A percentile compares a stretch with the other conserved stretches of the same genome.
Conservation (phyloP, 1,284 basidiomycete genomes). For the Laetiporus sulphureus region DNA sequence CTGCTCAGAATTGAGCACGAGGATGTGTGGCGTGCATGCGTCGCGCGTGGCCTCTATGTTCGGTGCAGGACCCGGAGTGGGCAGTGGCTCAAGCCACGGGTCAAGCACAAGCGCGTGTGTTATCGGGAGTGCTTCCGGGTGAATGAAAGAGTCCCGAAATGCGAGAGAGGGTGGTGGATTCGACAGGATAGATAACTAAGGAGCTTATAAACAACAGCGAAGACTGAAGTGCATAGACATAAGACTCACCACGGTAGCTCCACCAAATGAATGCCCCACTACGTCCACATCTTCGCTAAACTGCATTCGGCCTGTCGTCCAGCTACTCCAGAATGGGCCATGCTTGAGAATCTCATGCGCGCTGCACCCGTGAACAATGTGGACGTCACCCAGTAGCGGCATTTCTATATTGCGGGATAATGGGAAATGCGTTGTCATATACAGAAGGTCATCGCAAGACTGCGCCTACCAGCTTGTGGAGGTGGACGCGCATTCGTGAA, state of each 20-base stretch:
- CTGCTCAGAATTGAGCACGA: constrained; percentile 67
- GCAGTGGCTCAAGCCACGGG: constrained; percentile 74
- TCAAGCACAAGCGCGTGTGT: constrained; percentile 57
- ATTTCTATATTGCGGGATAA: constrained; percentile 3
- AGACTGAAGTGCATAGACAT: constrained; percentile 12
- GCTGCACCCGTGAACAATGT: constrained; percentile 12
- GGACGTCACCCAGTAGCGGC: constrained; percentile 3
- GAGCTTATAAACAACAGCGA: neutral
- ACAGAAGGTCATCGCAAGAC: neutral
- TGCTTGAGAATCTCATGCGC: constrained; percentile 8
- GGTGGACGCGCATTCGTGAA: constrained; percentile 9
- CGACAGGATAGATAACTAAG: constrained; percentile 49
- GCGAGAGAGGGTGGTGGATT: constrained; percentile 30
- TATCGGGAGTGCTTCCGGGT: constrained; percentile 36
- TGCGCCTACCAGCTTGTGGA: constrained; percentile 1
- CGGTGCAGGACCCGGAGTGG: constrained; percentile 42
- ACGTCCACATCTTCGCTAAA: constrained; percentile 42
- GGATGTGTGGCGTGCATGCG: constrained; percentile 30
- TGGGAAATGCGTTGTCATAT: no score
- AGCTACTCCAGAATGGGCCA: constrained; percentile 18
- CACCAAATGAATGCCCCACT: constrained; percentile 75
- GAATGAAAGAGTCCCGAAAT: constrained; percentile 17
- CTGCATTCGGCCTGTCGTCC: constrained; percentile 25
- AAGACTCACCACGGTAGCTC: constrained; percentile 57
- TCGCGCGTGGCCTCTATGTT: constrained; percentile 18